Percentiles rank a stretch among this genome's conserved stretches.
Conservation (phyloP, 305 asterid species). For the Solanum hybrid region DNA sequence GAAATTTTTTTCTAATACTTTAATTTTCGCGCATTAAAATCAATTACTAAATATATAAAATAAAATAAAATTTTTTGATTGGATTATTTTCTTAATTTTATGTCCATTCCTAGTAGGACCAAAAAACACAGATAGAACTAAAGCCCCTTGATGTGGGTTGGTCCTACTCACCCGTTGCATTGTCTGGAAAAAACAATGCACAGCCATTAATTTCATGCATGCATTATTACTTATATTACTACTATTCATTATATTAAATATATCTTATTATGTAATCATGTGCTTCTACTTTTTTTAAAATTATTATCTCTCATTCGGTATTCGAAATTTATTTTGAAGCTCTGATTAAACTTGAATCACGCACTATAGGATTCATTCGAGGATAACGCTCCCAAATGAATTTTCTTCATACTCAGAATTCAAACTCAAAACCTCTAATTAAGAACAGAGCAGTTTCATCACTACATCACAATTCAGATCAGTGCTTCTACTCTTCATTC, state of each 20-base stretch:
- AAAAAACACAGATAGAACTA: background rate
- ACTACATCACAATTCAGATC: background rate
- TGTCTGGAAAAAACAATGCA: conserved; percentile 13
- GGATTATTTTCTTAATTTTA: background rate
- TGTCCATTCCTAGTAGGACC: background rate
- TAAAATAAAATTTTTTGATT: background rate
- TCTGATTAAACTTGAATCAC: too few relatives aligned
- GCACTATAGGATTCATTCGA: too few relatives aligned
- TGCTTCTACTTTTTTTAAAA: background rate
- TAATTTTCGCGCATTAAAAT: background rate
- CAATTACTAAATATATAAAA: background rate
- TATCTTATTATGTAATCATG: background rate
- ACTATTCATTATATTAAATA: conserved; percentile 16
- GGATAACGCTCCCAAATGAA: background rate
- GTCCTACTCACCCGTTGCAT: conserved; percentile 10
- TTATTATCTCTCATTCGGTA: too few relatives aligned
- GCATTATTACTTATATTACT: conserved; percentile 12
- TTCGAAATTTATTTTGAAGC: too few relatives aligned
- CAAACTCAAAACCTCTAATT: too few relatives aligned
- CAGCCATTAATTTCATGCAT: conserved; percentile 26
- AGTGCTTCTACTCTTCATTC: background rate
- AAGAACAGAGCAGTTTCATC: fast-evolving
- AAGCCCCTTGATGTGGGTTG: background rate
- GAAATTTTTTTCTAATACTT: background rate
- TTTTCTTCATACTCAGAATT: fast-evolving